Evolutionary conservation across 75 land plant genomes (phyloP).

Genomic region (Larix kaempferi): DNA sequence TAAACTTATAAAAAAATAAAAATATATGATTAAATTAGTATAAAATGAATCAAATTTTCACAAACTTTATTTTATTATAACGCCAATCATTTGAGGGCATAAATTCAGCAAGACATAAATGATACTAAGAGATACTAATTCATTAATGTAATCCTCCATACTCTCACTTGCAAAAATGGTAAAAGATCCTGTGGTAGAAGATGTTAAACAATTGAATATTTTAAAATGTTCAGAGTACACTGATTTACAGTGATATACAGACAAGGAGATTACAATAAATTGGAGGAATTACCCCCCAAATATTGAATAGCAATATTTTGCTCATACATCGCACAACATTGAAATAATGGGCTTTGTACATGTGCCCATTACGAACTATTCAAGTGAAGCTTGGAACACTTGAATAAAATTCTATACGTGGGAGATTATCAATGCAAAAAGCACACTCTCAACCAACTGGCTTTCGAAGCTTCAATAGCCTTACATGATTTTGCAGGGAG

Average conservation of each 20-base stretch:
- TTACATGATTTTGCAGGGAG: not conserved
- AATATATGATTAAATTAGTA: too few species aligned
- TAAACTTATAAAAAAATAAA: too few species aligned
- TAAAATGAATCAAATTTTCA: too few species aligned
- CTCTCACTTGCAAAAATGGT: not conserved
- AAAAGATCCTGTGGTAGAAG: not conserved
- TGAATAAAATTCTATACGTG: not conserved
- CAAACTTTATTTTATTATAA: too few species aligned
- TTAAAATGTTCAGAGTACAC: not conserved
- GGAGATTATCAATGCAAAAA: not conserved
- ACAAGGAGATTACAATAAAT: not conserved
- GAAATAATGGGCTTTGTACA: not conserved
- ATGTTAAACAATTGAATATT: not conserved
- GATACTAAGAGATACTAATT: not conserved
- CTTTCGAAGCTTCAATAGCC: not conserved
- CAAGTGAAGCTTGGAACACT: not conserved
- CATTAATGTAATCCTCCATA: not conserved
- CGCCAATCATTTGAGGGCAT: too few species aligned
- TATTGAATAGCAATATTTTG: not conserved
- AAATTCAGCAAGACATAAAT: too few species aligned
- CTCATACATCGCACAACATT: not conserved
- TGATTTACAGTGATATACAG: conserved; percentile 4
- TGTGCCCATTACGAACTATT: not conserved
- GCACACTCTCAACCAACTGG: not conserved
- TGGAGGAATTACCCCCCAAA: not conserved